A percentile compares a stretch with the other conserved stretches of the same genome.
Conservation (phyloP, 495 filamentous ascomycete species). For the Immersiella caudata region DNA sequence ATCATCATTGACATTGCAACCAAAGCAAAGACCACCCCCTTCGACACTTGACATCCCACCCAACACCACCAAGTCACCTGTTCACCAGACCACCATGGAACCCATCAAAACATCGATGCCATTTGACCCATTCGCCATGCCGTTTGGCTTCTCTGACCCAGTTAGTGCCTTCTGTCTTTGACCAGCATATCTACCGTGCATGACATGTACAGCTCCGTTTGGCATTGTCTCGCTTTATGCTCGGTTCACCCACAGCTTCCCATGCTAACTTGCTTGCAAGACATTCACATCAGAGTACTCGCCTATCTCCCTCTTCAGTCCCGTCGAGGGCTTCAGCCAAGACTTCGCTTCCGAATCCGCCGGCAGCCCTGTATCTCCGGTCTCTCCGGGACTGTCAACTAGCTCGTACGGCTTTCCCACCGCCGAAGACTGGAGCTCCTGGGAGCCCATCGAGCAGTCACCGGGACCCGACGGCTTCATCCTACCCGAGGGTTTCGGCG, state of each 20-base stretch:
- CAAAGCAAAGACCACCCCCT: not conserved
- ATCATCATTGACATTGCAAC: constrained; percentile 1
- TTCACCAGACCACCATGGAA: constrained; percentile 14
- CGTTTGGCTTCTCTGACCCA: constrained; percentile 26
- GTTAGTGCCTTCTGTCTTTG: constrained; percentile 28
- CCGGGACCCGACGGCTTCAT: constrained; percentile 26
- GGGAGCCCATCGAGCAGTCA: constrained; percentile 27
- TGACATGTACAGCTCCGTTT: not conserved
- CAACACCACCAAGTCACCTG: constrained; percentile 4
- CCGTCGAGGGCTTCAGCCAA: constrained; percentile 30
- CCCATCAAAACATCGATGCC: constrained; percentile 18
- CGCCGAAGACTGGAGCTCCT: constrained; percentile 27
- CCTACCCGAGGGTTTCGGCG: constrained; percentile 28
- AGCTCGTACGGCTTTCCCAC: constrained; percentile 31
- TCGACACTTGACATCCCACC: not conserved
- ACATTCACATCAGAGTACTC: constrained; percentile 32
- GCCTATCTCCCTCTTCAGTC: constrained; percentile 29
- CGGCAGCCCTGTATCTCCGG: constrained; percentile 30
- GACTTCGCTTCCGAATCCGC: constrained; percentile 39
- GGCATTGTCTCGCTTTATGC: not conserved
- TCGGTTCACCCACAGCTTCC: not conserved
- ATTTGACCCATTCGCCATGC: constrained; percentile 33
- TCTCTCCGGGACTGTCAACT: constrained; percentile 33
- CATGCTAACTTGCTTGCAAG: constrained; percentile 21
- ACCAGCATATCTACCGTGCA: not conserved